Evolutionary conservation across 371 early-diverging fungal genomes (phyloP), one percentile per base, ranked within the genome.

Genomic region (Apophysomyces sp.): DNA sequence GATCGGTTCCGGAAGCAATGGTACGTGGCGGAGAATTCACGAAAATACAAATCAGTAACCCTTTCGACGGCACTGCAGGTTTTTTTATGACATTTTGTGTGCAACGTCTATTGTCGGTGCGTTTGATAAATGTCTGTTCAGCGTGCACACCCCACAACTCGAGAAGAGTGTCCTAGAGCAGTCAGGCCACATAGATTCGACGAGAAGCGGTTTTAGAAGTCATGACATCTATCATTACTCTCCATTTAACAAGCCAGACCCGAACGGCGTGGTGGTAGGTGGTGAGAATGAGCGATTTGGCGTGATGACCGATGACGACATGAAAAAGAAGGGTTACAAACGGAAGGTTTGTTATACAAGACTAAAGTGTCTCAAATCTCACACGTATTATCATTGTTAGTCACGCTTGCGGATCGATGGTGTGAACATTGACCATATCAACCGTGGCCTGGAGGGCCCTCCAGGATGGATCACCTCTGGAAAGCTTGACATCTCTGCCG

Each of bases 381-480:
- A n/a, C n/a, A n/a, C n/a, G n/a, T n/a, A n/a, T 21, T 18, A 7
- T 3, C 11, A 21, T 18, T 4, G 4, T 44, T 55, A 89, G 83
- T 86, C 93, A n/a, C 93, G 94, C 31, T 76, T 95, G 36, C 90
- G 93, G 64, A 86, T 98, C 37, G 94, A 95, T 73, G 91, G 91
- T 41, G 85, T 98, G 24, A 94, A 90, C 57, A 94, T 97, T 30
- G 93, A 92, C 61, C 97, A 95, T 73, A 73, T 98, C 39, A 94
- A 94, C 73, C 78, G 85, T 26, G 94, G 95, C 12, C 85, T 90
- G 4, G 84, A 85, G 26, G 97, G 97, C 0, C 97, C 98, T 0
- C 88, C 96, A 32, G 92, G 93, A 4, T 98, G 98, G 98, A 92
- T 98, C 60, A 94, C 90, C 5, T 83, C 89, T 1, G 97, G 97